Evolutionary conservation across 2,329 filamentous ascomycete species (phyloP), one percentile per base, ranked within the genome.

Genomic region (Apiospora rasikravindrae): DNA sequence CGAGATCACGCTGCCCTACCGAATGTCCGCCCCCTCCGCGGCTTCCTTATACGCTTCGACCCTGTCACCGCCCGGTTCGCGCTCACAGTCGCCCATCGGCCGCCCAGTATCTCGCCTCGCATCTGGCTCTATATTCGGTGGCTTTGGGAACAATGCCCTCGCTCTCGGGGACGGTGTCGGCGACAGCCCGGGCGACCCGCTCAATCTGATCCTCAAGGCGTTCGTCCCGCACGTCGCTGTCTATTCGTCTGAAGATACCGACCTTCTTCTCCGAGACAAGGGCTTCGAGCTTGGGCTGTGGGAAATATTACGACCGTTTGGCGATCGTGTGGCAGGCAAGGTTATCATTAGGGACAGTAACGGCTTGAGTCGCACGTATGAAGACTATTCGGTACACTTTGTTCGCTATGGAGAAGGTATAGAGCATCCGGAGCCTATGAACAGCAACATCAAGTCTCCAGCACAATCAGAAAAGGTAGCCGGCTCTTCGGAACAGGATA

Each of bases 211-310:
- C 61, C 86, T 97, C 70, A 92, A 92, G 73, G 92, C 95, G 2
- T 98, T 98, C 80, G 94, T 96, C 19, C 97, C 96, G 0, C 93
- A 96, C 74, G 90, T 99, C 66, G 94, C 93, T 8, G 90, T 99
- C 40, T 92, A 95, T 76, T 90, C 94, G n/a, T 98, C 96, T 19
- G 85, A 89, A 22, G 96, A 98, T 79, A 96, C 94, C 0, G 93
- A 98, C 79, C 88, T 92, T 72, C 83, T 99, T 72, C 88, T 95
- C 71, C 88, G 87, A 73, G 91, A 93, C 75, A 99, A 99, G 83
- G 97, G 97, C 0, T 94, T 98, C 76, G 86, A 90, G 51, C 88
- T 91, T 64, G 95, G 96, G 0, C 86, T 99, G 68, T 92, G 95
- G 86, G 93, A 97, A 81, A 85, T 99, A 33, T 84, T 99, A 71